These are phyloP conservation scores for Umbelopsis sp. DNA, from an alignment of 192 early-diverging fungal genomes.

Conservation along the genomic window DNA sequence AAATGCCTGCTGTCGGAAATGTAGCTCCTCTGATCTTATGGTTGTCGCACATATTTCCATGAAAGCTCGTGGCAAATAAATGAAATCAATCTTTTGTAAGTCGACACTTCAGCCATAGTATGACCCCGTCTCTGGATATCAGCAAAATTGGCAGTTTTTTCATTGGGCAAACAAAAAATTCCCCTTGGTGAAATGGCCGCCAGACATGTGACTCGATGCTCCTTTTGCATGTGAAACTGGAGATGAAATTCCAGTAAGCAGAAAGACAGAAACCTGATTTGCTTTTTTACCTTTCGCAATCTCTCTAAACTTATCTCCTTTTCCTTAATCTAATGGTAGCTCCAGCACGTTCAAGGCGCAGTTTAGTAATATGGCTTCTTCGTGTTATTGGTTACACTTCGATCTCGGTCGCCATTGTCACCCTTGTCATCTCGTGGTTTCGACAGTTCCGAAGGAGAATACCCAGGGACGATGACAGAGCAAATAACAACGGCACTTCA, in stretches of 20 bases:
- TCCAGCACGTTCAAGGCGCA: not conserved
- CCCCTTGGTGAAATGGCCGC: not conserved
- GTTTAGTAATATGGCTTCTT: conserved; percentile 26
- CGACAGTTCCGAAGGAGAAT: conserved; percentile 15
- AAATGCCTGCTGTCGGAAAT: no score
- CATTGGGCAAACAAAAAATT: no score
- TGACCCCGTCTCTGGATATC: no score
- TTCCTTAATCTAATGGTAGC: conserved; percentile 8
- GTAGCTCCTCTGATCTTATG: no score
- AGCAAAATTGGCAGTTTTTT: no score
- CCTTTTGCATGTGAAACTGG: conserved; percentile 12
- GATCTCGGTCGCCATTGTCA: conserved; percentile 24
- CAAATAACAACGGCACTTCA: not conserved
- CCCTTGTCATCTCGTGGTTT: conserved; percentile 25
- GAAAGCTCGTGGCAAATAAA: no score
- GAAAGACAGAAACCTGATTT: not conserved
- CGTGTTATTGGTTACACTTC: conserved; percentile 34
- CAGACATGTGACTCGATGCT: not conserved
- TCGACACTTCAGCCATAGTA: no score
- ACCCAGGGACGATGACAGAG: not conserved
- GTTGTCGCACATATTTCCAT: no score
- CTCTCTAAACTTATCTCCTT: not conserved
- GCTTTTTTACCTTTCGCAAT: not conserved
- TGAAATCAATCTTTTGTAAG: no score
- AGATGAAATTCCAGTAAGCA: conserved; percentile 2